Evolutionary conservation across 768 basidiomycete species (phyloP), one percentile per base, ranked within the genome.

Genomic region (Auricularia auricula-judae): DNA sequence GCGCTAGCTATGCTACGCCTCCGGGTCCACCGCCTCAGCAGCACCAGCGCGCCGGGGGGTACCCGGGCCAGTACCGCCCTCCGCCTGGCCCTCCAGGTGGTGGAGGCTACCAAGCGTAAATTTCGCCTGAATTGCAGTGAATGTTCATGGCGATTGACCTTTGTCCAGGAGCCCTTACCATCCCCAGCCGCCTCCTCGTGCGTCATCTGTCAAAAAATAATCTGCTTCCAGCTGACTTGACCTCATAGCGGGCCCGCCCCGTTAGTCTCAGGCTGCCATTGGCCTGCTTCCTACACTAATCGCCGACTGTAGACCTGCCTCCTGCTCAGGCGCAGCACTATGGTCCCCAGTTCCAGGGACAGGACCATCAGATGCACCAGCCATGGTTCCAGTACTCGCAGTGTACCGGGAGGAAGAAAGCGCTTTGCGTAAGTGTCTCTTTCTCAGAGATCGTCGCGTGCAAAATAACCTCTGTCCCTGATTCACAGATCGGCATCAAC

Each of bases 401-500:
- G 69, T 97, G 95, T 71, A 91, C 77, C 21, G 91, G 93, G 36
- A 86, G 80, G 75, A 88, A 87, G 75, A 98, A 93, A 74, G 96
- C 93, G 0, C 79, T 98, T 11, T 88, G 88, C 65, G 91, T 94
- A 74, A 66, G 89, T 74, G 33, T 53, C 29, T 34, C 2, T 51
- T 36, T 43, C 10, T 23, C 12, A 10, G 8, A 10, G 29, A 23
- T 23, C 34, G 3, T 12, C 16, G 16, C 47, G 29, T 35, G 54
- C 18, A 51, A 51, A 51, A 5, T 16, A 5, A 35, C n/a, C 36
- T 61, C 23, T 36, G 61, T 42, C 18, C 11, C 33, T 66, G 21
- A 21, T 53, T 39, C 44, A 10, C 67, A 93, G 92, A 86, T 97
- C 68, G 95, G 95, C 0, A 91, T 97, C 69, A 93, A 93, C 74